Percentiles rank a stretch among this genome's conserved stretches.
These are phyloP conservation scores for Tetracladium marchalianum DNA, from an alignment of 495 filamentous ascomycete species.

Conservation along the genomic window DNA sequence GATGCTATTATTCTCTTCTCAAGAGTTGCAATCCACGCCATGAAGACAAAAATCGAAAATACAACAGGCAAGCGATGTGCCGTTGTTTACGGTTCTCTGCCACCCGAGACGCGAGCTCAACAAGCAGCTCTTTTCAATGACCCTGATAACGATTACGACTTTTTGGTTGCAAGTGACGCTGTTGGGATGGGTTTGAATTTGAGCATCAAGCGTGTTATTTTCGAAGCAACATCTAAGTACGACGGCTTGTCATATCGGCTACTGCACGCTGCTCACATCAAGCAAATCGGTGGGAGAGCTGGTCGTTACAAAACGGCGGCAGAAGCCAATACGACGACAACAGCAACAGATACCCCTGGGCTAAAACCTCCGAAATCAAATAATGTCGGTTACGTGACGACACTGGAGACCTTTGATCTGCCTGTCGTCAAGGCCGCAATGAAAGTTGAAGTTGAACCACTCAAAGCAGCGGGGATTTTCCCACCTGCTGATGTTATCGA, in stretches of 20 bases:
- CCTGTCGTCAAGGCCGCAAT: constrained; percentile 51
- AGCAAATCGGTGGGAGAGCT: constrained; percentile 91
- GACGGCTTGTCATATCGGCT: constrained; percentile 37
- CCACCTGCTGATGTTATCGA: constrained; percentile 57
- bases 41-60: constrained; percentile 71
- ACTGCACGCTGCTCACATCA: constrained; percentile 67
- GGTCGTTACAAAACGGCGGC: constrained; percentile 74
- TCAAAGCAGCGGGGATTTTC: constrained; percentile 64
- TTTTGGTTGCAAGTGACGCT: constrained; percentile 87
- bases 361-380: too few species aligned
- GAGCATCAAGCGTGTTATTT: constrained; percentile 84
- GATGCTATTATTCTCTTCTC: constrained; percentile 87
- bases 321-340: constrained; percentile 29
- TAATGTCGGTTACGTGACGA: constrained; percentile 67
- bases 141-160: constrained; percentile 88
- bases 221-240: constrained; percentile 65
- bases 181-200: constrained; percentile 97
- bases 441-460: constrained; percentile 46
- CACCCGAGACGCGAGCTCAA: constrained; percentile 83
- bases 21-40: constrained; percentile 65
- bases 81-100: constrained; percentile 85
- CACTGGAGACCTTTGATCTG: constrained; percentile 63
- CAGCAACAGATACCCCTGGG: constrained; percentile 2
- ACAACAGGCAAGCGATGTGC: constrained; percentile 70
- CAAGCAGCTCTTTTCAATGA: constrained; percentile 93